Conservation (phyloP, 305 asterid species). For the Caryopteris hybrid region DNA sequence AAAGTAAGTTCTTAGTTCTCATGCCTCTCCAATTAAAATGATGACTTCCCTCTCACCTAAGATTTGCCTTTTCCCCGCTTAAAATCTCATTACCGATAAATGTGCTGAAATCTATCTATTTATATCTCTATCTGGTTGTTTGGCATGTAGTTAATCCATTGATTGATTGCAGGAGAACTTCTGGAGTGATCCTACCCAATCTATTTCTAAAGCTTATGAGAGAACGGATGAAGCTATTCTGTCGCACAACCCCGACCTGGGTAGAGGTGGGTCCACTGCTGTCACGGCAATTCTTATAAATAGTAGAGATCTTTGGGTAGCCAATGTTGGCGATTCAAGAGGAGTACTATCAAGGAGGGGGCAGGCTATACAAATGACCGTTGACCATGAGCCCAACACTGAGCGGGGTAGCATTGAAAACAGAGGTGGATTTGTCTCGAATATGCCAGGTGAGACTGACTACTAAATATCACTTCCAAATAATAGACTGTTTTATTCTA, state of each 20-base stretch:
- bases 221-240: conserved; percentile 88
- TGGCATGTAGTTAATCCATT: neutral
- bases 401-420: conserved; percentile 84
- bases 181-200: conserved; percentile 67
- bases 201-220: conserved; percentile 82
- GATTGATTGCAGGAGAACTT: conserved; percentile 61
- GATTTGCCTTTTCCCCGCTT: neutral
- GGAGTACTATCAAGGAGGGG: conserved; percentile 88
- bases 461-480: neutral
- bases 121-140: neutral
- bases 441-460: conserved; percentile 76
- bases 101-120: too few species aligned
- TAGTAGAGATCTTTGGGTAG: conserved; percentile 68
- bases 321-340: conserved; percentile 96
- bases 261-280: conserved; percentile 98
- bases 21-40: neutral
- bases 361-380: conserved; percentile 74
- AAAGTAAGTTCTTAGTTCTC: neutral
- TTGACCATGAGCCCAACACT: conserved; percentile 94
- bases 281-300: conserved; percentile 86
- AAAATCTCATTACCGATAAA: too few species aligned
- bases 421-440: conserved; percentile 95
- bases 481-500: neutral
- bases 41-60: neutral
- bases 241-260: conserved; percentile 78